Evolutionary conservation across 2,329 filamentous ascomycete genomes (phyloP).

Genomic region (Aspergillus piperis): DNA sequence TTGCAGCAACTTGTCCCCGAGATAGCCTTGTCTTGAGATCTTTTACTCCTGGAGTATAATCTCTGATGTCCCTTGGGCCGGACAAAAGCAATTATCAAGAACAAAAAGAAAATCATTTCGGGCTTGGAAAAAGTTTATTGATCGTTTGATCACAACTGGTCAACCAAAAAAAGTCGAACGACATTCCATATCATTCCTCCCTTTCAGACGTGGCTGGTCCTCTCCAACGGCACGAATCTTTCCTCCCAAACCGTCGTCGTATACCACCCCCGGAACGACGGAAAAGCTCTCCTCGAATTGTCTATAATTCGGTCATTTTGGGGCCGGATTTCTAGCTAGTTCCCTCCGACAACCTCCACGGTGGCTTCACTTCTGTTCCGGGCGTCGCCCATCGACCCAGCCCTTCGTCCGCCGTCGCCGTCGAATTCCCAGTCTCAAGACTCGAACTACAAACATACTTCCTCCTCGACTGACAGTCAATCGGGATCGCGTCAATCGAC

Average conservation of each 20-base stretch:
- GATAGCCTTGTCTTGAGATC: slow-evolving; percentile 14
- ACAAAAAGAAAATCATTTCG: slow-evolving; percentile 3
- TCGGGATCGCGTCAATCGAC: slow-evolving; percentile 51
- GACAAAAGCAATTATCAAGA: not conserved
- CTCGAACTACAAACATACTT: slow-evolving; percentile 44
- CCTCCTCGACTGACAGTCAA: slow-evolving; percentile 49
- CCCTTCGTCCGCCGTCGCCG: slow-evolving; percentile 50
- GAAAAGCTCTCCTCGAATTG: not conserved
- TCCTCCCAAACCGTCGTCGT: slow-evolving; percentile 9
- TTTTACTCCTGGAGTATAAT: slow-evolving; percentile 20
- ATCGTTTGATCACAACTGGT: slow-evolving; percentile 10
- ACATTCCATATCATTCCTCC: slow-evolving; percentile 22
- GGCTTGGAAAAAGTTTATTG: slow-evolving; percentile 1
- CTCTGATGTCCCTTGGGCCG: not conserved
- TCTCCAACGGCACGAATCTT: slow-evolving; percentile 16
- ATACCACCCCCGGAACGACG: slow-evolving; percentile 2
- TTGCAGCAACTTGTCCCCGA: slow-evolving; percentile 5
- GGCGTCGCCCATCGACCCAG: slow-evolving; percentile 59
- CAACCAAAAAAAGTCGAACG: slow-evolving; percentile 11
- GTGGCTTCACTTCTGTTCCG: slow-evolving; percentile 61
- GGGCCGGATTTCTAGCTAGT: slow-evolving; percentile 36
- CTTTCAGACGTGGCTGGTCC: slow-evolving; percentile 28
- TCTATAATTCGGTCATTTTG: slow-evolving; percentile 34
- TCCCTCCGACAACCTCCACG: slow-evolving; percentile 57
- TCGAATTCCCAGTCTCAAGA: slow-evolving; percentile 40